Base-by-base conservation (phyloP, 2,329 filamentous ascomycete species). In the Escovopsis sp. region DNA sequence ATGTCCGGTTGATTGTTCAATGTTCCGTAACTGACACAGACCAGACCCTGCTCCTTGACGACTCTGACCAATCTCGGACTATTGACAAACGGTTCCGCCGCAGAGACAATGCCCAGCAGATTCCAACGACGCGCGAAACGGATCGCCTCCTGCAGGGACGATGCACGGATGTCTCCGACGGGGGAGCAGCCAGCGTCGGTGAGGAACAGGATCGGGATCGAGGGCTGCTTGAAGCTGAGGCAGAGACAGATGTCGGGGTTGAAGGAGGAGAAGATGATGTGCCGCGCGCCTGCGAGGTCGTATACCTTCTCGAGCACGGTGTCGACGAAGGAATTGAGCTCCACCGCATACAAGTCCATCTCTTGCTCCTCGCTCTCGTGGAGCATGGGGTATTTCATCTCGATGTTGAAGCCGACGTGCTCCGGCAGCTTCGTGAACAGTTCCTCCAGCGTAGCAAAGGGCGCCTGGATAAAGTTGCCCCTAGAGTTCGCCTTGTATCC, bases 341-440 rank as follows among this genome's bases (percentile, higher is more conserved):
- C 91, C 37, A 96, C 84, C 0, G 86, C 88, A 56, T 94, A 94
- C 3, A 84, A 84, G 58, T 95, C 89, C 87, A 96, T 95, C 51
- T 94, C 86, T 50, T 95, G 84, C 58, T 93, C 84, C 60, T 95
- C 86, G 44, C 79, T 85, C 67, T 98, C 93, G 58, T 89, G 82
- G 35, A 98, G 75, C 88, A 96, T 96, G 5, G 91, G 91, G 57
- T 98, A 98, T 64, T 98, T 96, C 74, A 98, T 84, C 66, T 98
- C 91, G 51, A 98, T 94, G 62, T 98, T 96, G 72, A 98, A 98
- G 12, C 91, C 88, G 16, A 94, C 83, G 12, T 76, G 71, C 47
- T 82, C 74, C 0, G 87, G 86, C 0, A 98, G 66, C 55, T 88
- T 81, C 53, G 76, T 74, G 65, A 98, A 95, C 57, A 96, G 79